phyloP scores from a whole-genome alignment of 1,139 yeast species.

The Geotrichum candidum region DNA sequence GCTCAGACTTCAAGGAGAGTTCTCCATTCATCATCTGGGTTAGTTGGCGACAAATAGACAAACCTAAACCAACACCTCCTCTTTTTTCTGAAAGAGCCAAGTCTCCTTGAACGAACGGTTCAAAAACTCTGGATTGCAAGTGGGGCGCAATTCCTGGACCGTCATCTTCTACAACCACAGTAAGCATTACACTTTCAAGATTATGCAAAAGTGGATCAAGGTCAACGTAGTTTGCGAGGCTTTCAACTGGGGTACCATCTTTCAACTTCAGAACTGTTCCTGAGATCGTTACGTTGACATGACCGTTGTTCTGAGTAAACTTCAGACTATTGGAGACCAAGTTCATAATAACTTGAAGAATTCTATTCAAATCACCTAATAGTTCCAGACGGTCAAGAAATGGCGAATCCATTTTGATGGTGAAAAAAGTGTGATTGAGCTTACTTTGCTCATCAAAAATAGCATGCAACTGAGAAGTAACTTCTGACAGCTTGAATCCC shows the following conservation, averaged over 20 bases:
- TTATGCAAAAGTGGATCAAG: not conserved
- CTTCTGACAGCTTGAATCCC: slow-evolving; percentile 63
- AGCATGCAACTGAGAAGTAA: slow-evolving; percentile 77
- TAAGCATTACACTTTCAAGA: not conserved
- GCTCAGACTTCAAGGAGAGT: slow-evolving; percentile 41
- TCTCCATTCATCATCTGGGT: slow-evolving; percentile 32
- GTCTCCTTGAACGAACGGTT: slow-evolving; percentile 92
- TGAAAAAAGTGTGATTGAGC: slow-evolving; percentile 58
- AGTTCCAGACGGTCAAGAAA: slow-evolving; percentile 44
- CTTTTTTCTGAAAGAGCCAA: slow-evolving; percentile 79
- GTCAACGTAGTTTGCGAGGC: not conserved
- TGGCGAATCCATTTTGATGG: slow-evolving; percentile 41
- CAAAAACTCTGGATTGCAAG: slow-evolving; percentile 76
- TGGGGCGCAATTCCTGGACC: slow-evolving; percentile 89
- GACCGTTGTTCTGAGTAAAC: slow-evolving; percentile 86
- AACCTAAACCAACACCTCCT: slow-evolving; percentile 91
- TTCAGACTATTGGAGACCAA: slow-evolving; percentile 83
- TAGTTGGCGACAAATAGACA: slow-evolving; percentile 86
- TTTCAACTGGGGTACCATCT: not conserved
- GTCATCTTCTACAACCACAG: slow-evolving; percentile 56
- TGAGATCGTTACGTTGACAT: slow-evolving; percentile 56
- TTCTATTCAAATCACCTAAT: slow-evolving; percentile 87
- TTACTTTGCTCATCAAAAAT: slow-evolving; percentile 81
- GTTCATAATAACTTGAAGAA: slow-evolving; percentile 88
- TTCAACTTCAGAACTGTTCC: not conserved